Evolutionary conservation across 768 basidiomycete genomes (phyloP).

Genomic region (Boletus pseudo-olivaceus): DNA sequence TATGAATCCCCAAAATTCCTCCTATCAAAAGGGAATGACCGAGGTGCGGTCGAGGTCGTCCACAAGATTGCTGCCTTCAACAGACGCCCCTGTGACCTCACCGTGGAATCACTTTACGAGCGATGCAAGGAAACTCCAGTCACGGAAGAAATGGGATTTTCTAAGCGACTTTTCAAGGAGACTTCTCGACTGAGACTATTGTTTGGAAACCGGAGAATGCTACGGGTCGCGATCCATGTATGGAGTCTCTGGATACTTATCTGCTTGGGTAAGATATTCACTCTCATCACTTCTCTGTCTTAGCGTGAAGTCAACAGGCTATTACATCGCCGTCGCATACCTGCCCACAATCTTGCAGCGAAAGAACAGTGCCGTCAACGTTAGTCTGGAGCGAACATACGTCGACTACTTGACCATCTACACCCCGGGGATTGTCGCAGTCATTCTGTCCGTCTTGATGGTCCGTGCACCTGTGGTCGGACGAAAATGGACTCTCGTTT

Average conservation of each 20-base stretch:
- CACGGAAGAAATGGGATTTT: background rate
- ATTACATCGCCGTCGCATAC: background rate
- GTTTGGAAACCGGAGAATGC: conserved; percentile 12
- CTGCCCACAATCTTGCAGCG: conserved; percentile 12
- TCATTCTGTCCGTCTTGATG: conserved; percentile 5
- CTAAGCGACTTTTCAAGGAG: background rate
- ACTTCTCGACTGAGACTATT: conserved; percentile 9
- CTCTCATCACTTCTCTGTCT: background rate
- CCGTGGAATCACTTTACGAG: conserved; percentile 11
- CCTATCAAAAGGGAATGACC: conserved; percentile 10
- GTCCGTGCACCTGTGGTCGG: conserved; percentile 12
- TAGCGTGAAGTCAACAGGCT: background rate
- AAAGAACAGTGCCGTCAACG: conserved; percentile 9
- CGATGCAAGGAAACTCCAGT: background rate
- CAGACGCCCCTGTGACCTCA: conserved; percentile 7
- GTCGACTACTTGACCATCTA: conserved; percentile 10
- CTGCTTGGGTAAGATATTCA: conserved; percentile 7
- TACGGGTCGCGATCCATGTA: conserved; percentile 7
- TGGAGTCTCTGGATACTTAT: conserved; percentile 11
- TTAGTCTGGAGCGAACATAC: conserved; percentile 6
- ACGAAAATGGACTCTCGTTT: conserved; percentile 15
- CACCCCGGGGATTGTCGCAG: conserved; percentile 5
- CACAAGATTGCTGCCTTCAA: conserved; percentile 16
- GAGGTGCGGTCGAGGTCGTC: conserved; percentile 13
- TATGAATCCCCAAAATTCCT: conserved; percentile 16